phyloP scores from a whole-genome alignment of 345 rosid species.

The Eucalyptus erythrocorys region DNA sequence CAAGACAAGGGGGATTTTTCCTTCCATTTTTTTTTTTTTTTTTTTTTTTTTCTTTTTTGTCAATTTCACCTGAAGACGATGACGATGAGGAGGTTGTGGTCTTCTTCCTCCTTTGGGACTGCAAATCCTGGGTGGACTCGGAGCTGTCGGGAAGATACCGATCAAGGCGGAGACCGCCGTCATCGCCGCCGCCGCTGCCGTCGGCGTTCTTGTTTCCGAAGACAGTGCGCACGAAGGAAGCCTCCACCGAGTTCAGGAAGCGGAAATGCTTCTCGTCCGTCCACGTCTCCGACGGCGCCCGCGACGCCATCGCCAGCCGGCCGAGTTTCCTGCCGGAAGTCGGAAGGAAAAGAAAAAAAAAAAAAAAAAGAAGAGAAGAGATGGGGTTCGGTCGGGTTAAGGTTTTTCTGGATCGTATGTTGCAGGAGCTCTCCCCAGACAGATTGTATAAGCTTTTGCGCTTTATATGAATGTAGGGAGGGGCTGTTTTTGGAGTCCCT shows the following conservation, averaged over 20 bases:
- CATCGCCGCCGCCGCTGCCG: not conserved
- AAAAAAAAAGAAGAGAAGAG: no score
- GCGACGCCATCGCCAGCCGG: not conserved
- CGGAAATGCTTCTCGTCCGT: slow-evolving; percentile 35
- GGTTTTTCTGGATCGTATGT: not conserved
- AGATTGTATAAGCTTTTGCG: not conserved
- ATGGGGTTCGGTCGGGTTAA: not conserved
- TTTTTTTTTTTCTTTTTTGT: no score
- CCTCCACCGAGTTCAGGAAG: slow-evolving; percentile 32
- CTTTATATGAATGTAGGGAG: not conserved
- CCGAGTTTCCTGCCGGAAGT: not conserved
- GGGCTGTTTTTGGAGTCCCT: not conserved
- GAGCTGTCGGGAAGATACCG: slow-evolving; percentile 33
- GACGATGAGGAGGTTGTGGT: not conserved
- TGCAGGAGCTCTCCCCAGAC: not conserved
- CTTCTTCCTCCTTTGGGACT: not conserved
- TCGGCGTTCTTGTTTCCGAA: slow-evolving; percentile 1
- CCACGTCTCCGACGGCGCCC: slow-evolving; percentile 11
- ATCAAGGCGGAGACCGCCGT: slow-evolving; percentile 18
- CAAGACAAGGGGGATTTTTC: not conserved
- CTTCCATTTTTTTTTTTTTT: no score
- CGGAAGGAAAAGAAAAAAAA: not conserved
- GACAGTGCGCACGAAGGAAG: slow-evolving; percentile 30
- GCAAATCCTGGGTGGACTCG: slow-evolving; percentile 34
- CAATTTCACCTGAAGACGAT: not conserved